Evolutionary conservation across 2,329 filamentous ascomycete genomes (phyloP).

Genomic region (Eutypella sp.): DNA sequence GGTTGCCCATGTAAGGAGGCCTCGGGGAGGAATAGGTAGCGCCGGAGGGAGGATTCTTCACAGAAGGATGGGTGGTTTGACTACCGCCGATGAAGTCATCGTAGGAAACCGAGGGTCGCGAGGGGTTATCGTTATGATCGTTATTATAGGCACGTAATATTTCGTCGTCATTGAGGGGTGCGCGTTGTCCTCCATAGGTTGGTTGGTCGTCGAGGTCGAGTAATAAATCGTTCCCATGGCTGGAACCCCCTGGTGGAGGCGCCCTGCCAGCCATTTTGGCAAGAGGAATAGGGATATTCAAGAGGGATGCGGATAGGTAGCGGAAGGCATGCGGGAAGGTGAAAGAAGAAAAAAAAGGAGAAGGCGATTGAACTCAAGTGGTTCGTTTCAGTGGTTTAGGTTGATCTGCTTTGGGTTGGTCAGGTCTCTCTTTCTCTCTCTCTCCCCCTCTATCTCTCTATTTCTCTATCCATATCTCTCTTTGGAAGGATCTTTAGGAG

Average conservation of each 20-base stretch:
- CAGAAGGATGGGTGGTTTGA: constrained; percentile 43
- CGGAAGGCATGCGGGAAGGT: constrained; percentile 30
- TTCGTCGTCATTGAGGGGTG: constrained; percentile 77
- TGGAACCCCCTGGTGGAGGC: constrained; percentile 45
- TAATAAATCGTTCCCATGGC: constrained; percentile 53
- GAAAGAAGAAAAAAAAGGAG: constrained; percentile 17
- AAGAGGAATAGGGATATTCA: constrained; percentile 28
- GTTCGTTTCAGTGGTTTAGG: not conserved
- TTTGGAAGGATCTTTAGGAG: too few relatives aligned
- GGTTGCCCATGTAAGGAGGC: constrained; percentile 38
- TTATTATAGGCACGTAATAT: constrained; percentile 70
- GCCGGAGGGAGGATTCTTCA: constrained; percentile 32
- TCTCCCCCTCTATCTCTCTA: not conserved
- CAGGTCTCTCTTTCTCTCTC: too few relatives aligned
- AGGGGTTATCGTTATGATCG: constrained; percentile 52
- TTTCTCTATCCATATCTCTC: too few relatives aligned
- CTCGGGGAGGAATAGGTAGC: constrained; percentile 22
- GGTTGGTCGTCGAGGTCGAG: constrained; percentile 70
- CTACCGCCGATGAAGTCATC: constrained; percentile 84
- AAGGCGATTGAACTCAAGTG: constrained; percentile 1
- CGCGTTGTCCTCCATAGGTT: constrained; percentile 69
- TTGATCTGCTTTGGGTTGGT: too few relatives aligned
- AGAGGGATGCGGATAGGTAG: constrained; percentile 16
- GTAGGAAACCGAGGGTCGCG: constrained; percentile 84
- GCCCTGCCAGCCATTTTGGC: constrained; percentile 58